Percentiles rank a stretch among this genome's conserved stretches.
phyloP scores from a whole-genome alignment of 176 grass and related monocot genomes.

The Zoysia pacifica region DNA sequence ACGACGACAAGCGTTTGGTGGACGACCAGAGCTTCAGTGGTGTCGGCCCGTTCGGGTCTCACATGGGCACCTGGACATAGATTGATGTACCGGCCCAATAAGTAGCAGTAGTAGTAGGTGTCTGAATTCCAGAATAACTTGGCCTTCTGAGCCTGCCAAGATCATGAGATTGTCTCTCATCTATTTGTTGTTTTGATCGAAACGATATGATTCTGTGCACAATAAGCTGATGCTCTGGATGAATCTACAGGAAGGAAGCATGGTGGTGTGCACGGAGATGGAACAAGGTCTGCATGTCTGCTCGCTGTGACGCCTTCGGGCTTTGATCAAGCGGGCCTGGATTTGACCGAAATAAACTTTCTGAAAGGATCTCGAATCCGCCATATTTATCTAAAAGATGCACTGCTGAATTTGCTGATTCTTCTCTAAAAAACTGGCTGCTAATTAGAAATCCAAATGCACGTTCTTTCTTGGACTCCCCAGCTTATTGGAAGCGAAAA shows the following conservation, averaged over 20 bases:
- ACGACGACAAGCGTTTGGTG: slow-evolving; percentile 39
- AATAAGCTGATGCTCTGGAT: slow-evolving; percentile 85
- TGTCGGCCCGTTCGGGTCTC: slow-evolving; percentile 11
- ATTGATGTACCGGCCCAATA: not conserved
- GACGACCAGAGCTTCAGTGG: slow-evolving; percentile 36
- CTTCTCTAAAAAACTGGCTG: too few relatives aligned
- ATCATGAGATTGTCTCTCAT: not conserved
- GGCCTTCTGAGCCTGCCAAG: slow-evolving; percentile 53
- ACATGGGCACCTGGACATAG: slow-evolving; percentile 36
- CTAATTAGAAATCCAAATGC: too few relatives aligned
- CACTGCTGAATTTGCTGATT: too few relatives aligned
- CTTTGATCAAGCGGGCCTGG: slow-evolving; percentile 66
- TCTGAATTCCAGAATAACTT: not conserved
- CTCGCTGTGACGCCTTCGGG: slow-evolving; percentile 65
- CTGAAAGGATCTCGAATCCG: too few relatives aligned
- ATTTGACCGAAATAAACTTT: slow-evolving; percentile 47
- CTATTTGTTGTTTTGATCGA: not conserved
- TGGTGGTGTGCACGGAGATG: slow-evolving; percentile 66
- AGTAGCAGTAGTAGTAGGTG: not conserved
- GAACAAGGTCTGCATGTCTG: slow-evolving; percentile 63
- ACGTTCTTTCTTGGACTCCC: not conserved
- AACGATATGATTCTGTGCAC: not conserved
- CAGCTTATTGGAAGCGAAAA: slow-evolving; percentile 29
- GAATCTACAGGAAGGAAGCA: slow-evolving; percentile 55
- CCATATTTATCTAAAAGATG: too few relatives aligned